A percentile compares a stretch with the other conserved stretches of the same genome.
Conservation (phyloP, 345 rosid genomes). For the Populus alba region DNA sequence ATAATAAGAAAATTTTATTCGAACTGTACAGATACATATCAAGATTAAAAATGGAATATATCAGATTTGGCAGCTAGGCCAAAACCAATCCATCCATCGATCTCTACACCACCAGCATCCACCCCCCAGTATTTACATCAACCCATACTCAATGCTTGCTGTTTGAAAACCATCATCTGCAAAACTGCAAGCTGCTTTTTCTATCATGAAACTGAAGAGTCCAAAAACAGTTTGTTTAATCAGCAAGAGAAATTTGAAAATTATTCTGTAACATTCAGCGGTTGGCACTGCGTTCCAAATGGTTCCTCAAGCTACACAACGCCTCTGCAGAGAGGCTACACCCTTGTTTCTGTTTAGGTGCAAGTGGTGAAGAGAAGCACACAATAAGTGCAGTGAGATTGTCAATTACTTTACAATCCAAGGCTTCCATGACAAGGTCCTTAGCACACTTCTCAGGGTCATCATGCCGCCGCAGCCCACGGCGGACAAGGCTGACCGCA, state of each 20-base stretch:
- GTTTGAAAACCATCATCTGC: conserved; percentile 22
- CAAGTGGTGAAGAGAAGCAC: conserved; percentile 48
- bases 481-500: conserved; percentile 63
- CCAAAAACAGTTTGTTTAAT: conserved; percentile 30
- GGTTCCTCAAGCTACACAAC: conserved; percentile 54
- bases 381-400: conserved; percentile 77
- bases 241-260: neutral
- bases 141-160: neutral
- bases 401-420: conserved; percentile 54
- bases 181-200: conserved; percentile 46
- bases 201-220: conserved; percentile 32
- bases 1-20: neutral
- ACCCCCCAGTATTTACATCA: conserved; percentile 23
- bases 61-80: neutral
- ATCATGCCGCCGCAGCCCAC: conserved; percentile 55
- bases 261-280: conserved; percentile 24
- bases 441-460: conserved; percentile 70
- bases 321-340: conserved; percentile 72
- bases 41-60: conserved; percentile 4
- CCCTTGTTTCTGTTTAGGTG: conserved; percentile 39
- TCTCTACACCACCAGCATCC: conserved; percentile 26
- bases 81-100: neutral
- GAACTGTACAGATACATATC: neutral
- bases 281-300: conserved; percentile 45
- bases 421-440: conserved; percentile 80